These are phyloP conservation scores for Cytauxzoon felis DNA, from an alignment of 169 alveolate species.

Conservation along the genomic window DNA sequence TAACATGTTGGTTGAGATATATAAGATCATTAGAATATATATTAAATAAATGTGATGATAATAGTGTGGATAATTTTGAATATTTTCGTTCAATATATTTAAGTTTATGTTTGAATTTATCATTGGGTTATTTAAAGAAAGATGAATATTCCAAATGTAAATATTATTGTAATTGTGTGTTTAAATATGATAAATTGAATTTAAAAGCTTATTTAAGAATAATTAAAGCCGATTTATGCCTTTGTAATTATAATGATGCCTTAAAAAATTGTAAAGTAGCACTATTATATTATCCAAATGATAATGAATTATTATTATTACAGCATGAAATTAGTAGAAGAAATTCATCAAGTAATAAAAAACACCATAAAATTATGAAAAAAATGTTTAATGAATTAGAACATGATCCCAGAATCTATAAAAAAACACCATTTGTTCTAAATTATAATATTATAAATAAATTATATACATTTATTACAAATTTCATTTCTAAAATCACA, in stretches of 20 bases:
- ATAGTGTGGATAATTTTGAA: constrained; percentile 24
- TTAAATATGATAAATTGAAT: constrained; percentile 32
- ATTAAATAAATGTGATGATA: constrained; percentile 17
- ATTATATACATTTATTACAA: no score
- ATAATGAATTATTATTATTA: constrained; percentile 25
- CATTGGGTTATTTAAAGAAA: constrained; percentile 47
- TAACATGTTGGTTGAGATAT: constrained; percentile 35
- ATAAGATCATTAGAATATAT: constrained; percentile 24
- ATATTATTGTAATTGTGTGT: constrained; percentile 33
- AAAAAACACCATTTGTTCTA: neutral
- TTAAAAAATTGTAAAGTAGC: constrained; percentile 20
- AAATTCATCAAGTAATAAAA: neutral
- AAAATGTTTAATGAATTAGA: constrained; percentile 7
- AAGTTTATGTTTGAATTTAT: constrained; percentile 23
- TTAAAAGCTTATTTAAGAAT: constrained; percentile 49
- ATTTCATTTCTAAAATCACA: no score
- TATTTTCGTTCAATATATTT: constrained; percentile 11
- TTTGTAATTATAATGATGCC: constrained; percentile 32
- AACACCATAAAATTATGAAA: constrained; percentile 7
- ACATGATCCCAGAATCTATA: constrained; percentile 23
- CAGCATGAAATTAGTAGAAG: no score
- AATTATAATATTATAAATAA: no score
- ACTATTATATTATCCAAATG: constrained; percentile 19
- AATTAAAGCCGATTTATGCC: constrained; percentile 36
- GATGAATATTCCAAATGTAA: constrained; percentile 27